Evolutionary conservation across 768 basidiomycete genomes (phyloP).

Genomic region (Tubosaeta brunneosetosa): DNA sequence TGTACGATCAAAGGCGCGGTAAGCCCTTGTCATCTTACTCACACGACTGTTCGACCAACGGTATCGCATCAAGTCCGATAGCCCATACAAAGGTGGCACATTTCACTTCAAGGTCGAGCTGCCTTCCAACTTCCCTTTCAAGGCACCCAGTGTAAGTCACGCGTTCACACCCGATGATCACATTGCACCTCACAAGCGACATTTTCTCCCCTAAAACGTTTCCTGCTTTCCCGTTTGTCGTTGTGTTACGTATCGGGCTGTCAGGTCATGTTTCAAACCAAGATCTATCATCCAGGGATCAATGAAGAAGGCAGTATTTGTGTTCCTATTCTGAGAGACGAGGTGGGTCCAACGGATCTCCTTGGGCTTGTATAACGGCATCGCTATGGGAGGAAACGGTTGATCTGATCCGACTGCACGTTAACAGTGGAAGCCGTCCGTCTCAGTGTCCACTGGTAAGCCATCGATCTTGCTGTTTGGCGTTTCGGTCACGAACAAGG

Average conservation of each 20-base stretch:
- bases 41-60: conserved; percentile 1
- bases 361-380: neutral
- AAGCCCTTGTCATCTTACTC: conserved; percentile 23
- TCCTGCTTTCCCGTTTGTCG: neutral
- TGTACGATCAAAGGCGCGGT: conserved; percentile 74
- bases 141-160: conserved; percentile 64
- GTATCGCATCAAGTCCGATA: conserved; percentile 48
- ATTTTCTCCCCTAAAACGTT: conserved; percentile 18
- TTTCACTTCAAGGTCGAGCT: conserved; percentile 71
- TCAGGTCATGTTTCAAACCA: conserved; percentile 79
- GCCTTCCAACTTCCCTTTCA: conserved; percentile 84
- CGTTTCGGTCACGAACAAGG: conserved; percentile 8
- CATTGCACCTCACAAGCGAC: neutral
- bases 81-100: conserved; percentile 79
- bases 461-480: conserved; percentile 8
- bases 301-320: conserved; percentile 87
- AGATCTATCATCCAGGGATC: conserved; percentile 88
- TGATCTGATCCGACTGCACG: conserved; percentile 6
- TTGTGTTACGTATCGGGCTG: conserved; percentile 17
- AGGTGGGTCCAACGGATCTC: conserved; percentile 43
- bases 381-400: neutral
- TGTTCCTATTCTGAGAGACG: conserved; percentile 77
- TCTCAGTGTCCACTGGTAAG: conserved; percentile 65
- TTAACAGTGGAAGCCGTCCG: conserved; percentile 78
- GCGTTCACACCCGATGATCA: conserved; percentile 1